Conservation (phyloP, 1,139 yeast species). For the Hyphopichia pseudoburtonii region DNA sequence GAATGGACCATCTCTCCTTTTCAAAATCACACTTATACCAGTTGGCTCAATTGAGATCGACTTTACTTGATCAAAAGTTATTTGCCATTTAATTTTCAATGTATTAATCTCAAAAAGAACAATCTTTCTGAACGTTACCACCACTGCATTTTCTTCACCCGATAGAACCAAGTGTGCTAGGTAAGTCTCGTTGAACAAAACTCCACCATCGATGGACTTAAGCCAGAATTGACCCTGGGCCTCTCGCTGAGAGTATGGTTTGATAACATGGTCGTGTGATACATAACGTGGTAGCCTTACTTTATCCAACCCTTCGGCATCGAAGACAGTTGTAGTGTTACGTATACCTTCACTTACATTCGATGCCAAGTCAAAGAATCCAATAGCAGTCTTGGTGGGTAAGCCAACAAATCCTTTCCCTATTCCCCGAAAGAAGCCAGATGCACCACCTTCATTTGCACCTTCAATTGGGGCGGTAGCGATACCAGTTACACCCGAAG, state of each 20-base stretch:
- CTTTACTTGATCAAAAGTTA: slow-evolving; percentile 58
- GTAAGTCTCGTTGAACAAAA: slow-evolving; percentile 68
- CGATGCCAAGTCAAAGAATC: slow-evolving; percentile 88
- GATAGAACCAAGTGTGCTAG: slow-evolving; percentile 83
- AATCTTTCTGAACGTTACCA: slow-evolving; percentile 74
- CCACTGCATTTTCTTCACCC: slow-evolving; percentile 74
- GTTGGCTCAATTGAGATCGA: slow-evolving; percentile 75
- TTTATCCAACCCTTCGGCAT: slow-evolving; percentile 73
- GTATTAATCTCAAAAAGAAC: slow-evolving; percentile 67
- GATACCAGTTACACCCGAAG: slow-evolving; percentile 87
- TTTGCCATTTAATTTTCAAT: slow-evolving; percentile 64
- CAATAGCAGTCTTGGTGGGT: slow-evolving; percentile 96
- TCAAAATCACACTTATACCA: slow-evolving; percentile 70
- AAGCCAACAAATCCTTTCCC: slow-evolving; percentile 94
- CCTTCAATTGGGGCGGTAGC: slow-evolving; percentile 93
- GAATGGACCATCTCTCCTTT: slow-evolving; percentile 65
- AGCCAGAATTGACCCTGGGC: slow-evolving; percentile 96
- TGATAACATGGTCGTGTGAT: slow-evolving; percentile 65
- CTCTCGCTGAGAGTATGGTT: slow-evolving; percentile 77
- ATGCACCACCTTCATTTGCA: slow-evolving; percentile 78
- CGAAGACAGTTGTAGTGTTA: slow-evolving; percentile 89
- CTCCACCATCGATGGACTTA: slow-evolving; percentile 79
- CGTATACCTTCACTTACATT: slow-evolving; percentile 93
- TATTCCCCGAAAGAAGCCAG: slow-evolving; percentile 88
- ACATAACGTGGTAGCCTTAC: slow-evolving; percentile 82